A percentile compares a stretch with the other conserved stretches of the same genome.
Conservation (phyloP, 192 early-diverging fungal genomes). For the Dimargaris verticillata region DNA sequence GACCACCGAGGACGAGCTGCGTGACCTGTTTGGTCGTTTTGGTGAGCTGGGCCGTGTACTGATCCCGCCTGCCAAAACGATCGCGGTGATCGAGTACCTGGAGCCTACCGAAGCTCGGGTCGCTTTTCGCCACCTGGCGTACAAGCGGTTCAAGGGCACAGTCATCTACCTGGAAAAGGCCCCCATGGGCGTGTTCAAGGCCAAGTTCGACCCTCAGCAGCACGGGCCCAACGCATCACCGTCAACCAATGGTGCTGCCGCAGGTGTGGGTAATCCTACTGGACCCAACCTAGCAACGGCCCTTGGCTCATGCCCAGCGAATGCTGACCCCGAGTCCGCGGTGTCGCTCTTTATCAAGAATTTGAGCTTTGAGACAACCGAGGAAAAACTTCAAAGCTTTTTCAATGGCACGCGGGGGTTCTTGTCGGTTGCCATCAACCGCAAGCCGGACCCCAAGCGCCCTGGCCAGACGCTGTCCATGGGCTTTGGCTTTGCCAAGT, state of each 20-base stretch:
- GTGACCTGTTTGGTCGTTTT: slow-evolving; percentile 64
- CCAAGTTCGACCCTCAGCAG: slow-evolving; percentile 28
- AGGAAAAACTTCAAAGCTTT: slow-evolving; percentile 49
- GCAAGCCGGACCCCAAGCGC: slow-evolving; percentile 75
- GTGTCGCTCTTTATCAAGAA: slow-evolving; percentile 94
- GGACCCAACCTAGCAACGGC: slow-evolving; percentile 25
- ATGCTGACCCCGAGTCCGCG: slow-evolving; percentile 26
- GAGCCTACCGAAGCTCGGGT: slow-evolving; percentile 76
- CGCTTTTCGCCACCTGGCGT: slow-evolving; percentile 79
- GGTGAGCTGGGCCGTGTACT: slow-evolving; percentile 82
- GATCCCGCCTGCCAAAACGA: slow-evolving; percentile 79
- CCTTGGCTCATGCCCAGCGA: slow-evolving; percentile 24
- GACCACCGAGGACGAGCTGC: slow-evolving; percentile 68
- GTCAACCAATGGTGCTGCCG: slow-evolving; percentile 17
- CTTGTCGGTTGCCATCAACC: slow-evolving; percentile 61
- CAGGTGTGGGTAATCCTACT: slow-evolving; percentile 20
- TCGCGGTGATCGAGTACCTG: slow-evolving; percentile 87
- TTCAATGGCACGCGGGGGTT: slow-evolving; percentile 67
- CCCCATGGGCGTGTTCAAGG: slow-evolving; percentile 62
- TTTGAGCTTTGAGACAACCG: slow-evolving; percentile 79
- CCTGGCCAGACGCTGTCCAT: slow-evolving; percentile 63
- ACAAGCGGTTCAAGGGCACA: slow-evolving; percentile 77
- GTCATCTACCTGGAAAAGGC: slow-evolving; percentile 90
- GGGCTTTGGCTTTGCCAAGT: slow-evolving; percentile 98
- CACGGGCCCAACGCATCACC: neutral